phyloP scores from a whole-genome alignment of 2,329 filamentous ascomycete genomes.

The Hirsutella rhossiliensis region DNA sequence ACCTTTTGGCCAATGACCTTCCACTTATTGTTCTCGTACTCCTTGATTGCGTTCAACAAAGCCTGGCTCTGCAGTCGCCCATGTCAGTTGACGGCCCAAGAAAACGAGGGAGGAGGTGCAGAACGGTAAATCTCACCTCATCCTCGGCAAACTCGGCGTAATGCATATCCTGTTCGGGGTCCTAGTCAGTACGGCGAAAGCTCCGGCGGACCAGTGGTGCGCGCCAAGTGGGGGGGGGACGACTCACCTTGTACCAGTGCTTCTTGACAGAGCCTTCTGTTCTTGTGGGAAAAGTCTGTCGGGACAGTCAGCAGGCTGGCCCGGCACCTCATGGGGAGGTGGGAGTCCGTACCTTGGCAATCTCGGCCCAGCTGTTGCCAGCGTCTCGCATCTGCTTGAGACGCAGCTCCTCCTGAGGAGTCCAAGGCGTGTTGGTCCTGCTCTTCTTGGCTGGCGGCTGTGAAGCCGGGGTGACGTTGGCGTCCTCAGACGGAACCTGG shows the following conservation, averaged over 20 bases:
- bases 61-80: conserved; percentile 50
- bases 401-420: conserved; percentile 80
- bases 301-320: background rate
- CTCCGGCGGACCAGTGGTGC: background rate
- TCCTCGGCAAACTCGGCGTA: conserved; percentile 98
- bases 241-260: conserved; percentile 90
- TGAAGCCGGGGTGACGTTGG: conserved; percentile 13
- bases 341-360: conserved; percentile 74
- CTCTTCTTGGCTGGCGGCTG: conserved; percentile 73
- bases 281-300: conserved; percentile 74
- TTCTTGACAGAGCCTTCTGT: conserved; percentile 99
- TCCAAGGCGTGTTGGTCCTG: conserved; percentile 98
- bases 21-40: conserved; percentile 98
- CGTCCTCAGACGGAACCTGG: conserved; percentile 18
- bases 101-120: conserved; percentile 4
- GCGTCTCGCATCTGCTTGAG: conserved; percentile 90
- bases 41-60: conserved; percentile 87
- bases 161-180: conserved; percentile 71
- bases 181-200: conserved; percentile 2
- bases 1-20: conserved; percentile 95
- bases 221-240: too few relatives aligned
- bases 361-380: conserved; percentile 93
- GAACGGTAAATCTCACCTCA: conserved; percentile 50
- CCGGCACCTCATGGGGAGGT: too few relatives aligned
- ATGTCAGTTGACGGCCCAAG: conserved; percentile 6